A percentile compares a stretch with the other conserved stretches of the same genome.
Conservation (phyloP, 768 basidiomycete genomes). For the Boletellus ananiceps region DNA sequence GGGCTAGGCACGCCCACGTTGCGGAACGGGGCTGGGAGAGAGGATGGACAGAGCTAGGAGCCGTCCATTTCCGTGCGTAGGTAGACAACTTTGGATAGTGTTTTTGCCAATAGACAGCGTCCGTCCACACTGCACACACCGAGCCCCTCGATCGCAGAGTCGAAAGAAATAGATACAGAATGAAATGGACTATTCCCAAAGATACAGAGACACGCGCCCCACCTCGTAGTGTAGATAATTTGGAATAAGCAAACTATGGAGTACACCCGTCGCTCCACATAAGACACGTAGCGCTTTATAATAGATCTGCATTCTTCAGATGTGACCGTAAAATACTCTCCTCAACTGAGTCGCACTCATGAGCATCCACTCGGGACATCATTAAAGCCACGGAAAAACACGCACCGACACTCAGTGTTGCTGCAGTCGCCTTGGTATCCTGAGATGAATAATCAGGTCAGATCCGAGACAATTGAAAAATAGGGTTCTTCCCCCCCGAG, state of each 20-base stretch:
- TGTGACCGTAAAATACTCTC: constrained; percentile 71
- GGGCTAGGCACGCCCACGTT: constrained; percentile 62
- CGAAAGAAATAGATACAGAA: too few relatives aligned
- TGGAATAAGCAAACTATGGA: neutral
- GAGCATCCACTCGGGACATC: neutral
- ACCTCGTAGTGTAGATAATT: neutral
- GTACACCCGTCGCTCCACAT: neutral
- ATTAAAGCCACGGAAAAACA: constrained; percentile 2
- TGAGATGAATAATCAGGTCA: constrained; percentile 28
- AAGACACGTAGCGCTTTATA: constrained; percentile 35
- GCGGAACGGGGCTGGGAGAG: constrained; percentile 41
- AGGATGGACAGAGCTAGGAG: constrained; percentile 14
- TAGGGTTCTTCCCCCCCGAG: neutral
- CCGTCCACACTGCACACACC: too few relatives aligned
- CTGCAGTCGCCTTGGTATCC: constrained; percentile 73
- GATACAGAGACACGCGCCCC: neutral
- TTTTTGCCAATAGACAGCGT: too few relatives aligned
- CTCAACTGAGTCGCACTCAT: constrained; percentile 43
- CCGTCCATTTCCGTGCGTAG: neutral
- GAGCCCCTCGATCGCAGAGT: too few relatives aligned
- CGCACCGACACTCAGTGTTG: constrained; percentile 64
- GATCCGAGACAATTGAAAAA: neutral
- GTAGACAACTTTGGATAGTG: neutral
- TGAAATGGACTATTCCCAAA: neutral
- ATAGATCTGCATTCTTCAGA: constrained; percentile 63